These are phyloP conservation scores for Penicillium sp. DNA, from an alignment of 2,329 filamentous ascomycete genomes.

Conservation along the genomic window DNA sequence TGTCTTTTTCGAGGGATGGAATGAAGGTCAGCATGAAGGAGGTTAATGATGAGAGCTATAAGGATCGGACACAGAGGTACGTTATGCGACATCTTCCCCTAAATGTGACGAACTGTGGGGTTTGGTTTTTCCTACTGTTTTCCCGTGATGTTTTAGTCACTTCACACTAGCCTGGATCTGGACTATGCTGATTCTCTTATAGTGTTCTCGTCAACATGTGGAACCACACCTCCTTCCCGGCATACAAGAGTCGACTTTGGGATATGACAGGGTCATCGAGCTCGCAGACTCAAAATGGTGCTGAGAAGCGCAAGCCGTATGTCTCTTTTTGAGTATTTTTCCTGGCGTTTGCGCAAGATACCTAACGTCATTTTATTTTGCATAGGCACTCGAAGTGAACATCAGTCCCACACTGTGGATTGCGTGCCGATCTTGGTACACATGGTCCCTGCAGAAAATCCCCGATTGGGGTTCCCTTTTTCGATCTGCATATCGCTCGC, in stretches of 20 bases:
- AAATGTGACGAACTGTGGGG: not conserved
- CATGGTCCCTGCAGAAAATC: not conserved
- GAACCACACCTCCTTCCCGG: conserved; percentile 49
- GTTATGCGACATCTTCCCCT: not conserved
- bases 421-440: not conserved
- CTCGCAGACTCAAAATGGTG: conserved; percentile 16
- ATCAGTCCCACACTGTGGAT: not conserved
- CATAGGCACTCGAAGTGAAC: conserved; percentile 10
- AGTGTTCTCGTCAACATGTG: conserved; percentile 52
- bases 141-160: conserved; percentile 2
- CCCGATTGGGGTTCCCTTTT: not conserved
- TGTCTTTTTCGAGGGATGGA: conserved; percentile 61
- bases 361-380: not conserved
- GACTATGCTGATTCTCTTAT: not conserved
- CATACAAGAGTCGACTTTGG: conserved; percentile 48
- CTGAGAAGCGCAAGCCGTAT: conserved; percentile 29
- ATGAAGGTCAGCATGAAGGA: conserved; percentile 63
- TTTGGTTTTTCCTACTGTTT: not conserved
- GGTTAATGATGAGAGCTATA: conserved; percentile 57
- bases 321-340: not conserved
- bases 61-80: conserved; percentile 60
- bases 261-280: conserved; percentile 27
- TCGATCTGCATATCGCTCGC: not conserved
- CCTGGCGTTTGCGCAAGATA: not conserved
- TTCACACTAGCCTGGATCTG: not conserved